phyloP scores from a whole-genome alignment of 768 basidiomycete species.

The Lanmaoa rubissima region DNA sequence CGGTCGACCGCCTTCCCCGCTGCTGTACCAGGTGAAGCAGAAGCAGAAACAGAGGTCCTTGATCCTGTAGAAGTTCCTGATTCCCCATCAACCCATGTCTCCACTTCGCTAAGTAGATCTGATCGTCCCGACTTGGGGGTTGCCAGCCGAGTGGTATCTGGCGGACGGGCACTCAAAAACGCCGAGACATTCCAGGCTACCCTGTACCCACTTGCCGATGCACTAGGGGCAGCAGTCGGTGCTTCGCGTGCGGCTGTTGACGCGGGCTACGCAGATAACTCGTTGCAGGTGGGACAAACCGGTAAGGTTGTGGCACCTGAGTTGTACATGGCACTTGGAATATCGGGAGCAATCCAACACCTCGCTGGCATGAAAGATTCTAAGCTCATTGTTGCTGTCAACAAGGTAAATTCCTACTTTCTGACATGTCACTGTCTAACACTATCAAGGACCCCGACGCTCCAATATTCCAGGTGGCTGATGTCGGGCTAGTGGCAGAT shows the following conservation, averaged over 20 bases:
- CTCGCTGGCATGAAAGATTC: conserved; percentile 99
- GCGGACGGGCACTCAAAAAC: conserved; percentile 92
- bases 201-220: conserved; percentile 90
- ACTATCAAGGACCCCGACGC: conserved; percentile 83
- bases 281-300: conserved; percentile 98
- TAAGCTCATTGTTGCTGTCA: conserved; percentile 96
- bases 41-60: conserved; percentile 59
- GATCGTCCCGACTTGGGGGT: conserved; percentile 90
- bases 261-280: conserved; percentile 97
- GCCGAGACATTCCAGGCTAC: conserved; percentile 88
- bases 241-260: conserved; percentile 99
- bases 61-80: conserved; percentile 63
- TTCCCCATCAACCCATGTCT: conserved; percentile 55
- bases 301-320: conserved; percentile 98
- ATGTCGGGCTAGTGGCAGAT: conserved; percentile 92
- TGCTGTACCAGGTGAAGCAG: conserved; percentile 44
- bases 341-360: conserved; percentile 98
- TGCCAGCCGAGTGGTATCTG: conserved; percentile 87
- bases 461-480: conserved; percentile 98
- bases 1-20: conserved; percentile 88
- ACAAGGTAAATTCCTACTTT: conserved; percentile 61
- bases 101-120: conserved; percentile 80
- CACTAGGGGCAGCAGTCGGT: conserved; percentile 91
- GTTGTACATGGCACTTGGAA: conserved; percentile 93
- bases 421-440: conserved; percentile 8